A percentile compares a stretch with the other conserved stretches of the same genome.
Conservation (phyloP, 306 rosid species). For the Vicia villosa region DNA sequence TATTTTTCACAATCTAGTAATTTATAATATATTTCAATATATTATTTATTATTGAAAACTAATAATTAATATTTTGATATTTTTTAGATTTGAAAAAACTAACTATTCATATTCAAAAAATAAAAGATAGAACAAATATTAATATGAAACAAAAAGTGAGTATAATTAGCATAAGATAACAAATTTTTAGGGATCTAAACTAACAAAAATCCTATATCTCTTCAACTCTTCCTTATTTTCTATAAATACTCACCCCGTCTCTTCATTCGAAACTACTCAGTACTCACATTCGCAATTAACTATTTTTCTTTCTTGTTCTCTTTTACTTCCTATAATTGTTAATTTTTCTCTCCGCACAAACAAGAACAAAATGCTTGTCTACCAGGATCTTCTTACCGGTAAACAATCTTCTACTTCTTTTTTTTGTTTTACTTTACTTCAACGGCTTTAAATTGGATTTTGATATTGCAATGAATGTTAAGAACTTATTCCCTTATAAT, state of each 20-base stretch:
- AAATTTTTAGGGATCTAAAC: no score
- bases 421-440: no score
- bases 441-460: no score
- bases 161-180: neutral
- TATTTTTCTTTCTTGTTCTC: no score
- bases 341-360: neutral
- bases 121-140: neutral
- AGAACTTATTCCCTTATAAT: neutral
- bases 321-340: neutral
- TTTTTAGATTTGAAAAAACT: no score
- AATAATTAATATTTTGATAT: no score
- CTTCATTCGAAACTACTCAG: neutral
- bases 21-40: no score
- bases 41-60: no score
- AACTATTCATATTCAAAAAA: no score
- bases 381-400: slow-evolving; percentile 70
- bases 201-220: neutral
- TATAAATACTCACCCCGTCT: slow-evolving; percentile 45
- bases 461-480: neutral
- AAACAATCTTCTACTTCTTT: neutral
- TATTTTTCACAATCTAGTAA: no score
- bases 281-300: neutral
- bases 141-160: neutral
- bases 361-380: slow-evolving; percentile 51
- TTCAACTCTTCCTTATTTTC: neutral